These are phyloP conservation scores for Platanthera zijinensis DNA, from an alignment of 106 monocot genomes.

Conservation along the genomic window DNA sequence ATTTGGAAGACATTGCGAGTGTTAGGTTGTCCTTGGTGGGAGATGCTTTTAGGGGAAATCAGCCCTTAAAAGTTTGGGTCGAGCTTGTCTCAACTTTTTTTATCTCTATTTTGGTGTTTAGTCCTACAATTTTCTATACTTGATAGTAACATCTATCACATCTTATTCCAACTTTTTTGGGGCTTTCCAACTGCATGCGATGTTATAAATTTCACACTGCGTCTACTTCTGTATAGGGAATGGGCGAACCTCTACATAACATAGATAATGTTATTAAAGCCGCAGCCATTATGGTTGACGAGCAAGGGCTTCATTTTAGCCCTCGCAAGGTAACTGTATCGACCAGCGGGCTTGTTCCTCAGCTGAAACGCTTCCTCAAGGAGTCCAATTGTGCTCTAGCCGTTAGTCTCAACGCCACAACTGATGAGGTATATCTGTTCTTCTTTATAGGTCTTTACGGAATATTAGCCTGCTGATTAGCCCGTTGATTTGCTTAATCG, in stretches of 20 bases:
- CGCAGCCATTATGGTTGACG: conserved; percentile 73
- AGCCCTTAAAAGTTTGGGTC: too few species aligned
- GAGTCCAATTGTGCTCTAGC: conserved; percentile 79
- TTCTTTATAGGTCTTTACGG: not conserved
- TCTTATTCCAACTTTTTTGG: not conserved
- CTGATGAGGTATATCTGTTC: conserved; percentile 64
- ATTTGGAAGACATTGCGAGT: too few species aligned
- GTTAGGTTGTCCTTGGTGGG: too few species aligned
- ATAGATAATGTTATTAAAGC: conserved; percentile 91
- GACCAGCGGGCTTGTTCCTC: conserved; percentile 94
- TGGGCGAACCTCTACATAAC: conserved; percentile 96
- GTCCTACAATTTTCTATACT: too few species aligned
- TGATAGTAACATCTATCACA: too few species aligned
- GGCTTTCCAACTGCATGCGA: not conserved
- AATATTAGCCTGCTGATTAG: not conserved
- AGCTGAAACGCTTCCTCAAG: conserved; percentile 72
- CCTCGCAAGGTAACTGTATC: conserved; percentile 92
- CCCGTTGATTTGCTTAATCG: conserved; percentile 3
- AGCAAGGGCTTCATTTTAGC: conserved; percentile 96
- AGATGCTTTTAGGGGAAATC: too few species aligned
- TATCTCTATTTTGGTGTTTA: too few species aligned
- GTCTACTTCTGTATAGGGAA: conserved; percentile 40
- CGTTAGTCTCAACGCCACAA: conserved; percentile 97
- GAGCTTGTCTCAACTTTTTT: too few species aligned
- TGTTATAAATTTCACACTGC: not conserved